Evolutionary conservation across 2,329 filamentous ascomycete genomes (phyloP).

Genomic region (Cytospora mali): DNA sequence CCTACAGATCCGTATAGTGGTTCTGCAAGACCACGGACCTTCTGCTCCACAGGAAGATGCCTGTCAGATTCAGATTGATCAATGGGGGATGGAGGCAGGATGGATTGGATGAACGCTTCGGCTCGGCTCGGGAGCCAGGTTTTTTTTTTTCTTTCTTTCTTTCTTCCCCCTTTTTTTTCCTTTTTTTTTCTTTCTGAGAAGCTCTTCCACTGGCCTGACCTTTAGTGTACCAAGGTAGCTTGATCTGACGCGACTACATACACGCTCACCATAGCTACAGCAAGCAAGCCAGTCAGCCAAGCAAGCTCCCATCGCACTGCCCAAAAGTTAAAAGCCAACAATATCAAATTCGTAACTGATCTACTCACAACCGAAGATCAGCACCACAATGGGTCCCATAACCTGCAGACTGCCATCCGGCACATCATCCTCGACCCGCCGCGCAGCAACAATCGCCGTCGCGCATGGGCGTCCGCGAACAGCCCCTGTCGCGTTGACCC

Average conservation of each 20-base stretch:
- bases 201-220: too few relatives aligned
- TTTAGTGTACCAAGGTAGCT: too few relatives aligned
- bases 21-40: not conserved
- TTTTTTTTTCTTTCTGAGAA: too few relatives aligned
- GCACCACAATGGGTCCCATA: constrained; percentile 12
- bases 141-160: not conserved
- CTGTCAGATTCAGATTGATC: too few relatives aligned
- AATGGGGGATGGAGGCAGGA: too few relatives aligned
- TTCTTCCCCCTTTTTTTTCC: too few relatives aligned
- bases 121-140: constrained; percentile 4
- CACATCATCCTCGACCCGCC: constrained; percentile 14
- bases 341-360: too few relatives aligned
- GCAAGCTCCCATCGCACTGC: not conserved
- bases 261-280: not conserved
- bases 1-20: too few relatives aligned
- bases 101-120: too few relatives aligned
- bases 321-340: too few relatives aligned
- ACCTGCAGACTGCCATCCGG: constrained; percentile 12
- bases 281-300: not conserved
- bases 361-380: not conserved
- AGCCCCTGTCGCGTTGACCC: not conserved
- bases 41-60: not conserved
- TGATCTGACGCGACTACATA: not conserved
- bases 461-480: constrained; percentile 5
- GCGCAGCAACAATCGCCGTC: not conserved